Evolutionary conservation across 768 basidiomycete genomes (phyloP), one percentile per base, ranked within the genome.

Genomic region (Rhizopogon vinicolor): DNA sequence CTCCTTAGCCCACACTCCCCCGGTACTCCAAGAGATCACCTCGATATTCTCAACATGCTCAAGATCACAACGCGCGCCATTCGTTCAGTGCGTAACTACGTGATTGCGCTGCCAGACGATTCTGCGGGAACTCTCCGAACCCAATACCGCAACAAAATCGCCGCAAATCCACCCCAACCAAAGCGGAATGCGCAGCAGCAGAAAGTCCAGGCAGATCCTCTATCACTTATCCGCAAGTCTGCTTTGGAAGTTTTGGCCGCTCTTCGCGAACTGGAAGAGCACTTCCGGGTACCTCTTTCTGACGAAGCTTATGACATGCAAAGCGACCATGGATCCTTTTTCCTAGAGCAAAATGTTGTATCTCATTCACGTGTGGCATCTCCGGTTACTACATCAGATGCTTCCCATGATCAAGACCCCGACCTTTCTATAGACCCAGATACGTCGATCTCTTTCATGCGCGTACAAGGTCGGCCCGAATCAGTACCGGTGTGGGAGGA

Each of bases 221-320:
- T 92, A 16, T 77, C 80, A 1, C 74, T 83, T 46, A 85, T 98
- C 52, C 79, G 95, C 22, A 82, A 81, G 50, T 80, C 86, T 1
- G 92, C 93, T 1, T 71, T 98, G 51, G 93, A 94, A 57, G 89
- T 97, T 0, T 81, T 98, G 31, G 79, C 86, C 5, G 77, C 83
- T 40, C 79, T 98, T 41, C 80, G 92, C 39, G 84, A 83, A 31
- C 72, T 98, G 18, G 96, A 98, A 67, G 92, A 94, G 65, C 71
- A 73, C 8, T 82, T 82, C 40, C 81, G 96, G 3, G 67, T 94
- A 3, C 88, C 91, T 5, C 75, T 91, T 7, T 82, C 78, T 16
- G 89, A 93, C 65, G 89, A 91, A 43, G 88, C 83, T n/a, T 92
- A 91, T 62, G 90, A 92, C 63, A 86, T 80, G 8, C 83, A 86